These are phyloP conservation scores for Exophiala xenobiotica DNA, from an alignment of 2,329 filamentous ascomycete species.

Conservation along the genomic window DNA sequence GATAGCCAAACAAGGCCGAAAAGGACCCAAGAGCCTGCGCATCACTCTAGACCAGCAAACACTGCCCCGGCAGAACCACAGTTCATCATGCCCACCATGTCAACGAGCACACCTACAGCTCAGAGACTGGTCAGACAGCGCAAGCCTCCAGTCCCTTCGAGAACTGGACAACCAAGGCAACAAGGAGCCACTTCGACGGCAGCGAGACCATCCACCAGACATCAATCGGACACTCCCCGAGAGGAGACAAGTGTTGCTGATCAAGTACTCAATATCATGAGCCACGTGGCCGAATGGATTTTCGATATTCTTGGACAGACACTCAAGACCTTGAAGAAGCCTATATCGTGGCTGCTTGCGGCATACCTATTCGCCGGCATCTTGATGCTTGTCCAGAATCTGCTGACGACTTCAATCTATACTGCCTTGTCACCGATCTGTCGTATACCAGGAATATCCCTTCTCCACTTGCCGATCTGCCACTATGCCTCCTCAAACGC, in stretches of 20 bases:
- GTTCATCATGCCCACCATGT: conserved; percentile 29
- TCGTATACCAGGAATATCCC: conserved; percentile 63
- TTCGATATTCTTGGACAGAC: conserved; percentile 42
- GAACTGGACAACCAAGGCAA: conserved; percentile 2
- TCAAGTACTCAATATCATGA: conserved; percentile 7
- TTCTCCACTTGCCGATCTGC: conserved; percentile 66
- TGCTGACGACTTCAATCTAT: conserved; percentile 61
- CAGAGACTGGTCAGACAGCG: conserved; percentile 12
- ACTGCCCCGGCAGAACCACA: conserved; percentile 9
- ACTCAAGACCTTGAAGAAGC: conserved; percentile 62
- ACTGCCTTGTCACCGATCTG: conserved; percentile 68
- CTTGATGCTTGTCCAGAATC: conserved; percentile 60
- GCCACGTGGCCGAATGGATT: conserved; percentile 15
- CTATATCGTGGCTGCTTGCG: conserved; percentile 62
- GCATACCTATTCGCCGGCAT: conserved; percentile 61
- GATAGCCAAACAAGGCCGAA: neutral
- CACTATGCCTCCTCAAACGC: conserved; percentile 14
- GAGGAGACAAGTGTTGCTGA: conserved; percentile 5
- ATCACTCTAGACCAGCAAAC: conserved; percentile 1
- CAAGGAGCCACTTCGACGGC: neutral
- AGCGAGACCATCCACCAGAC: neutral
- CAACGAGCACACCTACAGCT: conserved; percentile 4
- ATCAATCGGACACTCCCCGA: neutral
- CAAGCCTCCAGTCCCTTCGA: conserved; percentile 6
- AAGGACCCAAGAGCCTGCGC: neutral